Base-by-base conservation (phyloP, 2,329 filamentous ascomycete species). In the Decorospora gaudefroyi region DNA sequence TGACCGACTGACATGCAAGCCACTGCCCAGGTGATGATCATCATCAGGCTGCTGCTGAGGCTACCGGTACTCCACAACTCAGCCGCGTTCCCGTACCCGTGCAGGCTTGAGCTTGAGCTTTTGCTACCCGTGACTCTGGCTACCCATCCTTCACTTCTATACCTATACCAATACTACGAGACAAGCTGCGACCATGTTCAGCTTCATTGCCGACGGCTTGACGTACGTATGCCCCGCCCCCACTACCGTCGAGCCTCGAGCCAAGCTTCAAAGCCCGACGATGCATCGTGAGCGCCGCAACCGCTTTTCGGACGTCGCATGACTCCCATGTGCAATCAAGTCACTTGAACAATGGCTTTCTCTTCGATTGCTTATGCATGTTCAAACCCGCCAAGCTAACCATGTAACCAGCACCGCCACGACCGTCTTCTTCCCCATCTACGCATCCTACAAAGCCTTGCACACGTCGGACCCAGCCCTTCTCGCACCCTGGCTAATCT, bases 401-500 rank as follows among this genome's bases (percentile, higher is more conserved):
- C 42, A 6, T 9, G 31, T 26, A 25, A 25, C 21, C 57, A 68
- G 69, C 56, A 61, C 68, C 49, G 60, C 61, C 69, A 85, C 88
- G 46, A 95, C 91, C 43, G 90, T 95, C 67, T 84, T 96, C 67
- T 95, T 97, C 69, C 93, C 93, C 37, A 84, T 96, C 53, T 97
- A 96, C 75, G 91, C 92, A 57, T 96, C 92, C 54, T 97, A 96
- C 81, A 97, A 97, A 78, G 92, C 93, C 34, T 86, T 99, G 66
- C 92, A 93, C 74, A 91, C 90, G 11, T 87, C 87, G 38, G 89
- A 96, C 71, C 90, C 91, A 2, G 86, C 89, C 25, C 85, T 95
- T 67, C 80, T 96, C 48, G 89, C 89, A 53, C 92, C 92, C 85
- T 99, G 93, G 93, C 82, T 97, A 57, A 97, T 97, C 87, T 99